Evolutionary conservation across 495 filamentous ascomycete genomes (phyloP), one percentile per base, ranked within the genome.

Genomic region (Penicillium roqueforti): DNA sequence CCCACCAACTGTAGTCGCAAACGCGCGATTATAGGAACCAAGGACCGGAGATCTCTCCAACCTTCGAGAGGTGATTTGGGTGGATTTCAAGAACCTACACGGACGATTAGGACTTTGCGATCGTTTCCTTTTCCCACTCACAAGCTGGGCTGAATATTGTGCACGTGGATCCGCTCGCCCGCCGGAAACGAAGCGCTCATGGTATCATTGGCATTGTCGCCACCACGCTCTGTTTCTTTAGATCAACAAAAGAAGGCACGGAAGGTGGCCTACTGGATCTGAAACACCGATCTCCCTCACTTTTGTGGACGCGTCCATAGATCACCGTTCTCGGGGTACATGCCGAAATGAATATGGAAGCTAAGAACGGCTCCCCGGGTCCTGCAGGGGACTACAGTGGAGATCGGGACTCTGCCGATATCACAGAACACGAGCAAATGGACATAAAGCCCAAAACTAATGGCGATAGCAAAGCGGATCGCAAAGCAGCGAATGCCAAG

Each of bases 401-500:
- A 36, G 78, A 79, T 58, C 71, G 71, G 51, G 81, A 84, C 56
- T 71, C 70, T 38, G 76, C 68, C 49, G 79, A 78, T 55, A 75
- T 78, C 69, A 76, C 76, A 22, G 78, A 78, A 31, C 67, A 67
- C 14, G 75, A 71, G 36, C 61, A 58, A 25, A 54, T 51, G 64
- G 60, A 59, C 29, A 28, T 44, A 71, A 79, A 74, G 71, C 83
- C 75, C 69, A 81, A 67, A 68, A 80, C 73, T 9, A 83, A 84
- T 60, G 80, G 71, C 48, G 70, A 74, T 57, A 81, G 83, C 71
- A 72, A 78, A 41, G 75, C 80, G n/a, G 76, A 75, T 62, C 60
- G 83, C 75, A 83, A 85, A 68, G 78, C 71, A 42, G 65, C 69
- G 26, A 80, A 87, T 68, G 80, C 89, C 29, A 95, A 93, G 67